phyloP scores from a whole-genome alignment of 805 yeast species.

The Nadsonia fulvescens region DNA sequence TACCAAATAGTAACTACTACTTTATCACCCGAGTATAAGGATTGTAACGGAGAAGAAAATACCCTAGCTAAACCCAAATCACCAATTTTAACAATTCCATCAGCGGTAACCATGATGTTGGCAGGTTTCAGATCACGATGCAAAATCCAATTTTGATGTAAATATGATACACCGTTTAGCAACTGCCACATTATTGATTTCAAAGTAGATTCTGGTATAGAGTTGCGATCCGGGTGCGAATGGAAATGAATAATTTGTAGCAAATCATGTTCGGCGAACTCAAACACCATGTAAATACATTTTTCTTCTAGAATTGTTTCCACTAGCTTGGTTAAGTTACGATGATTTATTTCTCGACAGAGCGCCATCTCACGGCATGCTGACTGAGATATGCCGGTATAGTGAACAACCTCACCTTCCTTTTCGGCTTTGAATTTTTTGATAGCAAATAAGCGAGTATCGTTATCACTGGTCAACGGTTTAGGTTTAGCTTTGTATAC shows the following conservation, averaged over 20 bases:
- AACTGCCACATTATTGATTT: constrained; percentile 88
- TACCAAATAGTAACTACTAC: constrained; percentile 97
- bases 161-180: constrained; percentile 71
- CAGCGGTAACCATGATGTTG: constrained; percentile 82
- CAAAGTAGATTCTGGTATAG: constrained; percentile 61
- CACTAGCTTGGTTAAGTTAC: constrained; percentile 59
- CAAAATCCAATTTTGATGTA: constrained; percentile 91
- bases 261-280: constrained; percentile 89
- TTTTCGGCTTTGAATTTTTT: constrained; percentile 91
- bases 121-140: constrained; percentile 97
- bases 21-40: constrained; percentile 79
- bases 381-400: constrained; percentile 88
- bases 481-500: constrained; percentile 64
- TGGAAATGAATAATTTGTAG: constrained; percentile 88
- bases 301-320: constrained; percentile 79
- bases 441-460: constrained; percentile 46
- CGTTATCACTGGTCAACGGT: constrained; percentile 1
- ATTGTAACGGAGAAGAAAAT: constrained; percentile 72
- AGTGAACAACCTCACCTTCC: constrained; percentile 74
- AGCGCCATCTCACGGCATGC: constrained; percentile 94
- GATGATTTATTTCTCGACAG: constrained; percentile 71
- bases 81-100: constrained; percentile 88
- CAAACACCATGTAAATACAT: constrained; percentile 86
- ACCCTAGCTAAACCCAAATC: constrained; percentile 84
- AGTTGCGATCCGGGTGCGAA: constrained; percentile 68